A percentile compares a stretch with the other conserved stretches of the same genome.
Evolutionary conservation across 768 basidiomycete genomes (phyloP).

Genomic region (Mycena pura): DNA sequence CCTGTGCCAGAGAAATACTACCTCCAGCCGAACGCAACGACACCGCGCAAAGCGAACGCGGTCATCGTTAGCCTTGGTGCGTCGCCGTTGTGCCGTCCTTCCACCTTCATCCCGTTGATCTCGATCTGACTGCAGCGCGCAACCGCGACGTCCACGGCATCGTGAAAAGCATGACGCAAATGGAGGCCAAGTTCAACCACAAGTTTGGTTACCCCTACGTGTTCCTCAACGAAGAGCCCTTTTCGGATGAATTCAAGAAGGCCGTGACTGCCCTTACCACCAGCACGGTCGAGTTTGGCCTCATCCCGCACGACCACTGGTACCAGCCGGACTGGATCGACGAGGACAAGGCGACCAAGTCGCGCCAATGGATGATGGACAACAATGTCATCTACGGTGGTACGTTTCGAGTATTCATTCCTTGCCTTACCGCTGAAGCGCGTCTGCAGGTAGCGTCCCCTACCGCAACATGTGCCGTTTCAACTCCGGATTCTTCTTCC

Average conservation of each 20-base stretch:
- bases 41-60: constrained; percentile 76
- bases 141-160: constrained; percentile 68
- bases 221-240: constrained; percentile 86
- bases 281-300: constrained; percentile 56
- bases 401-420: constrained; percentile 27
- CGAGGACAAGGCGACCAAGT: constrained; percentile 64
- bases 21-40: constrained; percentile 40
- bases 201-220: constrained; percentile 85
- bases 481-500: constrained; percentile 54
- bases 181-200: constrained; percentile 73
- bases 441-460: constrained; percentile 1
- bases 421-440: background rate
- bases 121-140: constrained; percentile 46
- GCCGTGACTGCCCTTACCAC: constrained; percentile 39
- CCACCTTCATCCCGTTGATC: background rate
- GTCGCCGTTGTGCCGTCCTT: background rate
- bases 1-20: constrained; percentile 69
- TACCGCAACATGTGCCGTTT: constrained; percentile 29
- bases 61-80: constrained; percentile 79
- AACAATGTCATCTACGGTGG: constrained; percentile 53
- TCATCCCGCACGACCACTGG: constrained; percentile 77
- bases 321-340: constrained; percentile 81
- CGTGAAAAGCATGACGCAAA: constrained; percentile 69
- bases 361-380: constrained; percentile 67
- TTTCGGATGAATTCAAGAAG: constrained; percentile 77